Percentiles rank a stretch among this genome's conserved stretches.
phyloP scores from a whole-genome alignment of 768 basidiomycete genomes.

The Leucosporidium scottii region DNA sequence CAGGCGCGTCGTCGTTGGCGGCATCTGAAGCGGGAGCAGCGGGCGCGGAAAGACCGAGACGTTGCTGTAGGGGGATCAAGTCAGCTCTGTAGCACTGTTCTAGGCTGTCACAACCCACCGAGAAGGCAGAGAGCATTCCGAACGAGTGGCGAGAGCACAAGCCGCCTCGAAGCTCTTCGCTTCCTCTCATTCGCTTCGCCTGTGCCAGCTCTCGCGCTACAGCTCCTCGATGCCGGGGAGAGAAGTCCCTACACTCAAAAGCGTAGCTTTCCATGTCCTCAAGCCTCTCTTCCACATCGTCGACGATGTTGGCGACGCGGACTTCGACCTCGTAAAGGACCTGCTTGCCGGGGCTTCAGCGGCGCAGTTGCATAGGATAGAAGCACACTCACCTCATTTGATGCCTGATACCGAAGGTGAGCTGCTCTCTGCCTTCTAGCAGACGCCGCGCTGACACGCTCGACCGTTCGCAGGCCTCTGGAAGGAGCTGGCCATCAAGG shows the following conservation, averaged over 20 bases:
- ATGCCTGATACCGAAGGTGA: neutral
- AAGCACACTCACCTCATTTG: conserved; percentile 21
- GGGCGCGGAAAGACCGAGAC: conserved; percentile 2
- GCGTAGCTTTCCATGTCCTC: neutral
- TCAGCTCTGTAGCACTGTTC: too few relatives aligned
- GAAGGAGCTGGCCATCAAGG: conserved; percentile 17
- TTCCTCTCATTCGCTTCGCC: neutral
- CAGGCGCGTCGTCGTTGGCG: conserved; percentile 36
- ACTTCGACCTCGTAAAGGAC: conserved; percentile 3
- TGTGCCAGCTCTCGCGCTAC: neutral
- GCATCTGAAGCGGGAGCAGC: neutral
- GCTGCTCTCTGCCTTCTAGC: conserved; percentile 12
- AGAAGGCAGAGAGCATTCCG: neutral
- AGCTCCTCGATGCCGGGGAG: neutral
- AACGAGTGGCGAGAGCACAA: neutral
- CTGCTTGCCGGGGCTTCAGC: conserved; percentile 5
- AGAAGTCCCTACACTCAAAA: neutral
- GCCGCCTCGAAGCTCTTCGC: neutral
- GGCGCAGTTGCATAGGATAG: conserved; percentile 9
- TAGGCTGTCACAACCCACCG: neutral
- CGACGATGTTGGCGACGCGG: conserved; percentile 17
- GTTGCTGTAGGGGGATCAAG: neutral
- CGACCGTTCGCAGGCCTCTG: conserved; percentile 9
- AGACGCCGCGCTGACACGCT: conserved; percentile 4
- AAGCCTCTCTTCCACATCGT: neutral